phyloP scores from a whole-genome alignment of 2,329 filamentous ascomycete genomes.

The Alternaria angustiovoidea region DNA sequence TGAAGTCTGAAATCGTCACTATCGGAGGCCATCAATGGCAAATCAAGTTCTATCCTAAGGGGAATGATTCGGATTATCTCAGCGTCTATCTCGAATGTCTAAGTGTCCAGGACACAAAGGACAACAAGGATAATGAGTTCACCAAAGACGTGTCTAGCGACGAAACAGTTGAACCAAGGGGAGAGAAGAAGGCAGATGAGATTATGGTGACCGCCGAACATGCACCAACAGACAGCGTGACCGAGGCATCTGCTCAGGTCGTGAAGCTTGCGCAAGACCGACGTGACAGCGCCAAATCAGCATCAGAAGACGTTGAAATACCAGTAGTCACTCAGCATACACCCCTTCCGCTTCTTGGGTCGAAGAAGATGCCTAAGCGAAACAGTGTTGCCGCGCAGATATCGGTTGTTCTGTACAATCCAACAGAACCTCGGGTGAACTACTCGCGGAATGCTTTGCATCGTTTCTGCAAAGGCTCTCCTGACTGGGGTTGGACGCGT shows the following conservation, averaged over 20 bases:
- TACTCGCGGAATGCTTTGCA: constrained; percentile 65
- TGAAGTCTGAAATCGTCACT: constrained; percentile 64
- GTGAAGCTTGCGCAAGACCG: not conserved
- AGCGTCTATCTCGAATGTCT: constrained; percentile 70
- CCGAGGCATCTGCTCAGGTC: not conserved
- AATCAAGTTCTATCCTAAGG: constrained; percentile 70
- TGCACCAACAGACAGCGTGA: not conserved
- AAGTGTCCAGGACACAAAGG: constrained; percentile 49
- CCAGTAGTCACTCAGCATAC: constrained; percentile 38
- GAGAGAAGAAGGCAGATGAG: constrained; percentile 1
- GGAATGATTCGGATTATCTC: constrained; percentile 65
- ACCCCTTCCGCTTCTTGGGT: constrained; percentile 48
- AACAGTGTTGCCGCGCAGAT: constrained; percentile 65
- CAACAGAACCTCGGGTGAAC: constrained; percentile 66
- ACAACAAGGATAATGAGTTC: constrained; percentile 6
- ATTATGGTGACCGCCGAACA: not conserved
- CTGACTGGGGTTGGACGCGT: constrained; percentile 71
- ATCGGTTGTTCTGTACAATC: constrained; percentile 69
- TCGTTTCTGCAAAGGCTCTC: constrained; percentile 65
- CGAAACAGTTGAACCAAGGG: not conserved
- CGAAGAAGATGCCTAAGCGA: constrained; percentile 49
- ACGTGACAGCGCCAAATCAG: constrained; percentile 5
- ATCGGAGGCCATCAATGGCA: constrained; percentile 70
- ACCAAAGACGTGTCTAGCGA: constrained; percentile 4
- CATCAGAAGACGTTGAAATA: constrained; percentile 1